Evolutionary conservation across 2,329 filamentous ascomycete species (phyloP), one percentile per base, ranked within the genome.

Genomic region (Botryotinia narcissicola): DNA sequence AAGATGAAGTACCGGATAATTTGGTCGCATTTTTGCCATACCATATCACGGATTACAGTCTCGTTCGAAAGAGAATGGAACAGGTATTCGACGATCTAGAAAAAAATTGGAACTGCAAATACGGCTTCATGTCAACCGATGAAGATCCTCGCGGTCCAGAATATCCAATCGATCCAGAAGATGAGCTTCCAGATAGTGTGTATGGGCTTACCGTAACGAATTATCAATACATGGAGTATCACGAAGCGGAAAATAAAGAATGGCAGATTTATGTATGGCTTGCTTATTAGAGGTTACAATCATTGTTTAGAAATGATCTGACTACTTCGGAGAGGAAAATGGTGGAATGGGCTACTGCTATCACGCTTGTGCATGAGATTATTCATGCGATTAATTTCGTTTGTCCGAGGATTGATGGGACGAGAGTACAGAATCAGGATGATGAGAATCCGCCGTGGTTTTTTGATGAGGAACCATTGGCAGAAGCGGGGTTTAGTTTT

Each of bases 401-500:
- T 64, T 4, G 69, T 37, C 70, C 57, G 22, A 48, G 18, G 4
- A 4, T 4, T 5, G 42, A 48, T 44, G 29, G 40, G 14, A 12
- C 5, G 14, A 57, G 9, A 12, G 37, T 29, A 16, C 1, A 29
- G 18, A 59, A 71, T n/a, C 59, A 35, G 22, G n/a, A 51, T 62
- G 25, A 63, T 14, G 57, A 71, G 5, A 61, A 51, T n/a, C 59
- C 70, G 0, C 78, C 75, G 25, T 61, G 59, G 0, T 79, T 75
- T 59, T 77, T 76, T 20, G 72, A 75, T 59, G 12, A 59, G 3
- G 73, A 78, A 18, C 22, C 76, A 4, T 29, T 77, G 40, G 42
- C 73, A 4, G 77, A 79, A 51, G 16, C 74, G 22, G 77, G 78
- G 4, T 75, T 42, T 51, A 74, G 72, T 22, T 76, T 75, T 42